Evolutionary conservation across 1,284 basidiomycete genomes (phyloP), one percentile per base, ranked within the genome.

Genomic region (Golubevia pallescens): DNA sequence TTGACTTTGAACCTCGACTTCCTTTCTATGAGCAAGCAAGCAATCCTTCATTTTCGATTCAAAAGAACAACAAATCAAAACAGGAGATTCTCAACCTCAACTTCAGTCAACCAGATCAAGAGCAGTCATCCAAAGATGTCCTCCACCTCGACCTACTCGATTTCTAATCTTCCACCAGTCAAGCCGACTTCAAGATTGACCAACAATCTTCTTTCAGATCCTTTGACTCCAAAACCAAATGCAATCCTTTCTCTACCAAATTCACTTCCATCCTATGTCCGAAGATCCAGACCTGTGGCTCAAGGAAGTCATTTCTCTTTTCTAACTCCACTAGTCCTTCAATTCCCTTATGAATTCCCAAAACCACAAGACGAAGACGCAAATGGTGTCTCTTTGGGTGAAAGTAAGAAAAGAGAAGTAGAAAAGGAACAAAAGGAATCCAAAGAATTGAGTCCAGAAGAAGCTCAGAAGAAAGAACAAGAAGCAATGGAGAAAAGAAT

Each of bases 341-440:
- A 68, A 3, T 84, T 84, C 21, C 81, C 81, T 1, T 84, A 84
- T 61, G 78, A 80, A 7, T 73, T 84, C 51, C 71, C 75, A 1
- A 38, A 38, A 38, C 63, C 68, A 21, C 67, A 70, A 53, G 20
- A 65, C 7, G 71, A 73, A n/a, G 68, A 65, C 56, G 71, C 13
- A 13, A 48, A 4, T 38, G 34, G 34, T 10, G 10, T 38, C 10
- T 38, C 34, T 5, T 5, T 38, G 34, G 34, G 34, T 10, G 34
- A 38, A 38, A 5, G 5, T 38, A 4, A 38, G 10, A 55, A 55
- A 34, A 58, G 55, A 32, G 65, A 69, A n/a, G 42, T 60, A 3
- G 61, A 61, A 14, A 65, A 70, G 58, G 61, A 71, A 32, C 60
- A 63, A 16, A 16, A 38, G 14, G 66, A 63, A 21, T 64, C 69